Percentiles rank a stretch among this genome's conserved stretches.
Evolutionary conservation across 1,139 yeast species (phyloP).

Genomic region (Diutina neorugosa): DNA sequence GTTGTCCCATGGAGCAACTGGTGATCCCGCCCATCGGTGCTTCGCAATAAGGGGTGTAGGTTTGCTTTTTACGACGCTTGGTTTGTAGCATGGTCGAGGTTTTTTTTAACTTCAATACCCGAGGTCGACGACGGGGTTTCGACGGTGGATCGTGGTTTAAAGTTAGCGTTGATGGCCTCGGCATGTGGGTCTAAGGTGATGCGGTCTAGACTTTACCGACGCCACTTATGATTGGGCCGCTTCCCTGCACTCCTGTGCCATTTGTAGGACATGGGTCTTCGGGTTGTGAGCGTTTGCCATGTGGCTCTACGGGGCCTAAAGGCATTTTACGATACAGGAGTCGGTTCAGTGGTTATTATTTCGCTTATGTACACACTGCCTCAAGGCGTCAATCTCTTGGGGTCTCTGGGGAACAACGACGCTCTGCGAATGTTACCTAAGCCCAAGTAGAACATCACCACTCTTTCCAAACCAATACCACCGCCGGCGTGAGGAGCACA

Average conservation of each 20-base stretch:
- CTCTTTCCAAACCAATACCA: conserved; percentile 98
- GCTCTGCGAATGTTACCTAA: conserved; percentile 96
- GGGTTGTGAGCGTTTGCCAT: neutral
- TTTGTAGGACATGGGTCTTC: neutral
- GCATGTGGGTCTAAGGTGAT: neutral
- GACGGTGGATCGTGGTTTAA: neutral
- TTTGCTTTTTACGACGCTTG: neutral
- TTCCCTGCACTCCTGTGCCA: neutral
- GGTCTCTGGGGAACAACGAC: conserved; percentile 97
- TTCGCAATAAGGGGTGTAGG: neutral
- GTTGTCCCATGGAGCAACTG: neutral
- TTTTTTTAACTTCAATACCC: neutral
- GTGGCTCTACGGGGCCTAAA: neutral
- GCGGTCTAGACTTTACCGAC: neutral
- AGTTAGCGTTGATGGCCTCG: neutral
- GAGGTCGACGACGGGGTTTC: neutral
- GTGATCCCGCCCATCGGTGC: neutral
- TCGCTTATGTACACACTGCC: neutral
- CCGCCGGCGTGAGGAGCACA: conserved; percentile 99
- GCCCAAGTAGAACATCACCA: conserved; percentile 94
- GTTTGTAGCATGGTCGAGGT: neutral
- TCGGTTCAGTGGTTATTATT: neutral
- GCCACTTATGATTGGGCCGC: neutral
- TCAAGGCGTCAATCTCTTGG: conserved; percentile 81
- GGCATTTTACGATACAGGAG: neutral